These are phyloP conservation scores for Plantago major DNA, from an alignment of 257 asterid species.

Conservation along the genomic window DNA sequence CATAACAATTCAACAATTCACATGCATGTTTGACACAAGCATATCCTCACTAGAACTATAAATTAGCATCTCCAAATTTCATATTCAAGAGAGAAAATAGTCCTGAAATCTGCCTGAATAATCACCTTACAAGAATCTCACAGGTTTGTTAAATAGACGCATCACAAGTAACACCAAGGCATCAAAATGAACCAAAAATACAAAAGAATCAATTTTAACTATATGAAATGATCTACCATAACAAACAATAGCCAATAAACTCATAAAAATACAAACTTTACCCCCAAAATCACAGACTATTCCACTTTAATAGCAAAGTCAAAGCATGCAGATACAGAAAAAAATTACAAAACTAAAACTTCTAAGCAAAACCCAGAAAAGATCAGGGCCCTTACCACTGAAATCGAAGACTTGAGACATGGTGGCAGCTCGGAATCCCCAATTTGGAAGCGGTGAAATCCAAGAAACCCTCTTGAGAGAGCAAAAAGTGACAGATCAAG, in stretches of 20 bases:
- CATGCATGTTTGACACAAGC: no score
- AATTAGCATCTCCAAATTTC: no score
- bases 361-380: constrained; percentile 20
- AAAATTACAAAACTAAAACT: background rate
- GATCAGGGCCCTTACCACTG: constrained; percentile 53
- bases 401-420: constrained; percentile 78
- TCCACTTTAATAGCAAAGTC: background rate
- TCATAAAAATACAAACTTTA: constrained; percentile 20
- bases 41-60: no score
- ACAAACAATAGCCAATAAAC: background rate
- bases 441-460: constrained; percentile 24
- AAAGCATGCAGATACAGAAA: background rate
- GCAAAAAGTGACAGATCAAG: constrained; percentile 48
- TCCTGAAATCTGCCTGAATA: no score
- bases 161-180: no score
- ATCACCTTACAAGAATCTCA: no score
- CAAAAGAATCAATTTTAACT: background rate
- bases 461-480: constrained; percentile 53
- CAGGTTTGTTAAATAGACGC: no score
- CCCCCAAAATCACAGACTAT: constrained; percentile 10
- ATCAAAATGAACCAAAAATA: no score
- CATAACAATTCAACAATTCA: no score
- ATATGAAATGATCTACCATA: constrained; percentile 18
- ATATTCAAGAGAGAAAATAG: no score
- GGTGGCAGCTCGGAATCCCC: constrained; percentile 28